phyloP scores from a whole-genome alignment of 192 early-diverging fungal genomes.

The Paraglomus occultum region DNA sequence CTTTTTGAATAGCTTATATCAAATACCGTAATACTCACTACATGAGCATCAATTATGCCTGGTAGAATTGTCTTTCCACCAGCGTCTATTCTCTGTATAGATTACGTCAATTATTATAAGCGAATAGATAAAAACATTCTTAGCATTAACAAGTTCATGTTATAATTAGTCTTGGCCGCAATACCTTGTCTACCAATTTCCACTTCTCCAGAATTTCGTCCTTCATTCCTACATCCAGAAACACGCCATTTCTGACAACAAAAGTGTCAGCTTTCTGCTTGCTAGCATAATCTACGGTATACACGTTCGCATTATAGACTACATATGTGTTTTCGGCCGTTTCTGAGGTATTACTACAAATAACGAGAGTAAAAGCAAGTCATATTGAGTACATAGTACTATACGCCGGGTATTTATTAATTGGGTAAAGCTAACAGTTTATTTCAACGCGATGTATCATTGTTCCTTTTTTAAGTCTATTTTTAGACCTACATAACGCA shows the following conservation, averaged over 20 bases:
- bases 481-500: too few species aligned
- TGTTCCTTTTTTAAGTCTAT: too few species aligned
- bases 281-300: constrained; percentile 38
- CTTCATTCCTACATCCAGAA: constrained; percentile 40
- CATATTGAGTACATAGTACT: too few species aligned
- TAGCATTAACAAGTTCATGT: not conserved
- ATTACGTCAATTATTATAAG: not conserved
- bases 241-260: constrained; percentile 38
- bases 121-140: not conserved
- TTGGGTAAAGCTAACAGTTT: too few species aligned
- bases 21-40: constrained; percentile 27
- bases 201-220: constrained; percentile 23
- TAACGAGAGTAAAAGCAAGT: too few species aligned
- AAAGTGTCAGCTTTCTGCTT: constrained; percentile 37
- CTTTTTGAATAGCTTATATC: not conserved
- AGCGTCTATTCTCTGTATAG: constrained; percentile 29
- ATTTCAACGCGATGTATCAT: too few species aligned
- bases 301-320: constrained; percentile 41
- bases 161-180: not conserved
- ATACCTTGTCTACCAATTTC: constrained; percentile 6
- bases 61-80: constrained; percentile 40
- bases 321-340: constrained; percentile 24
- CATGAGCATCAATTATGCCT: constrained; percentile 55
- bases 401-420: too few species aligned
- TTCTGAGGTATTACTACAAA: too few species aligned